These are phyloP conservation scores for Lentinula guzmanii DNA, from an alignment of 768 basidiomycete species.

Conservation along the genomic window DNA sequence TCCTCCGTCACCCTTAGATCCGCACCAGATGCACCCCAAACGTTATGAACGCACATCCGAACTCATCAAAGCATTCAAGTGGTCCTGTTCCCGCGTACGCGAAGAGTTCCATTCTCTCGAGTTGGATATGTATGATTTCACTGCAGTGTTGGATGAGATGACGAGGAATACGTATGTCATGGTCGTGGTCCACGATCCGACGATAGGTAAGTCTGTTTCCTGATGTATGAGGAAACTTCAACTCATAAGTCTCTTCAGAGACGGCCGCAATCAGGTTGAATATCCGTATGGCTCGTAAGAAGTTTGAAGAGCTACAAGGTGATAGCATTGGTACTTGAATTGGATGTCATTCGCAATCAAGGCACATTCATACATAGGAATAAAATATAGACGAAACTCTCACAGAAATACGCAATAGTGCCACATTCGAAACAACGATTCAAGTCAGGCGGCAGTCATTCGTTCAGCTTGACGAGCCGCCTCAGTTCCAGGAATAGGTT, in stretches of 20 bases:
- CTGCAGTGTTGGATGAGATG: slow-evolving; percentile 87
- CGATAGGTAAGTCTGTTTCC: slow-evolving; percentile 52
- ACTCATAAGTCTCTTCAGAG: slow-evolving; percentile 42
- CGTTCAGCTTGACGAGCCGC: slow-evolving; percentile 19
- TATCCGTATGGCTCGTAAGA: slow-evolving; percentile 76
- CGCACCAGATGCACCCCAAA: slow-evolving; percentile 52
- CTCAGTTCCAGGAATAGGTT: slow-evolving; percentile 28
- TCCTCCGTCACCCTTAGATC: slow-evolving; percentile 10
- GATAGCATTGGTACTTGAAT: slow-evolving; percentile 44
- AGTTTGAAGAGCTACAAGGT: slow-evolving; percentile 87
- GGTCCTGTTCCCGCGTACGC: slow-evolving; percentile 78
- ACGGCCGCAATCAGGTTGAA: slow-evolving; percentile 85
- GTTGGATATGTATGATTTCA: slow-evolving; percentile 81
- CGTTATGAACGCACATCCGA: slow-evolving; percentile 87
- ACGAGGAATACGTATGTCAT: slow-evolving; percentile 92
- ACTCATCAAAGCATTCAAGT: slow-evolving; percentile 93
- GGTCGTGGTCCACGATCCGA: slow-evolving; percentile 83
- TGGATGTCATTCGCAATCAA: neutral
- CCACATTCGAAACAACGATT: neutral
- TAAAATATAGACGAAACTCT: neutral
- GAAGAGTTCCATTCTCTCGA: slow-evolving; percentile 85
- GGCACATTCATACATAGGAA: neutral
- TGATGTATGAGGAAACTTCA: neutral
- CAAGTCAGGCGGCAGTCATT: neutral
- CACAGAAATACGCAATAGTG: neutral